phyloP scores from a whole-genome alignment of 208 protist species.

The Wallacemonas sp. region DNA sequence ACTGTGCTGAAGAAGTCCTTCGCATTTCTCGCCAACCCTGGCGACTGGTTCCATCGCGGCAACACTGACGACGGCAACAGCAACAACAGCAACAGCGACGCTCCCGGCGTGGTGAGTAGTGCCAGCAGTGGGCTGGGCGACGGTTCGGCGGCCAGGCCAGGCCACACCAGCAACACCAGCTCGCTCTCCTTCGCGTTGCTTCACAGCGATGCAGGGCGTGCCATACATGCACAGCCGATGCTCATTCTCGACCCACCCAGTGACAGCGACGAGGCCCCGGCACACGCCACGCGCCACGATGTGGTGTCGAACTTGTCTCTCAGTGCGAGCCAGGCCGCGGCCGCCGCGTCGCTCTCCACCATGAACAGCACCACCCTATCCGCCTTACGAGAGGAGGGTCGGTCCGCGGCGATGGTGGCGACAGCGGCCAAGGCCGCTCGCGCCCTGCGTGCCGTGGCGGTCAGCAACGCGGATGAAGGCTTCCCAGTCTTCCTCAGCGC shows the following conservation, averaged over 20 bases:
- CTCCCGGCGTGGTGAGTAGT: background rate
- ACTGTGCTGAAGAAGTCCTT: slow-evolving; percentile 6
- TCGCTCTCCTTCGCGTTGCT: no score
- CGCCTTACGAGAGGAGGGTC: background rate
- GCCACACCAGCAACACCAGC: background rate
- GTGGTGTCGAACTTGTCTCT: no score
- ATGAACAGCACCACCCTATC: background rate
- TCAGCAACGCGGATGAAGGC: slow-evolving; percentile 20
- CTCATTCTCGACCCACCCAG: slow-evolving; percentile 1
- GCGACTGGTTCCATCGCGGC: background rate
- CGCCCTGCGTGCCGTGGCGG: slow-evolving; percentile 11
- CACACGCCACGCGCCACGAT: background rate
- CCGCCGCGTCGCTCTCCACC: no score
- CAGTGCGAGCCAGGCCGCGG: no score
- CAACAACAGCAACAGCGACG: background rate
- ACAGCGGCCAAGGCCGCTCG: slow-evolving; percentile 2
- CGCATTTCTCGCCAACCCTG: background rate
- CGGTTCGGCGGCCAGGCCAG: no score
- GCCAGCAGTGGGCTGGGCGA: no score
- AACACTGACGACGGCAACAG: background rate
- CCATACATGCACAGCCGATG: no score
- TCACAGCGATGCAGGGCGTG: no score
- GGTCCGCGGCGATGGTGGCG: slow-evolving; percentile 1
- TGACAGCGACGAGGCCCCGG: background rate
- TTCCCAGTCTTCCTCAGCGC: slow-evolving; percentile 26